These are phyloP conservation scores for Knufia petricola DNA, from an alignment of 2,329 filamentous ascomycete genomes.

Conservation along the genomic window DNA sequence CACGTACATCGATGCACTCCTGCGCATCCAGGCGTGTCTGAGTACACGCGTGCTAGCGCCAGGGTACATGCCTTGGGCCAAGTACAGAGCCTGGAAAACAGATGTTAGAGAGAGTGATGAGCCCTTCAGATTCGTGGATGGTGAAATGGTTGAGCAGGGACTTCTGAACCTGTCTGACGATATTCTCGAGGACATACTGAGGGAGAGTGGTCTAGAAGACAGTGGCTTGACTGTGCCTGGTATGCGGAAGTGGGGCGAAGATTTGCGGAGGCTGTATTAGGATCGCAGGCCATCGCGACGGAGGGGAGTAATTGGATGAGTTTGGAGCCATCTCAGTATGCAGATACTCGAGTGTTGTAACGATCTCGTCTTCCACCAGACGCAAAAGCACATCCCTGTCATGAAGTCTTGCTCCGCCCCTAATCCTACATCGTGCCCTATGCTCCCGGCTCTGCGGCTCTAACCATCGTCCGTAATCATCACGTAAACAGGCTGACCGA, in stretches of 20 bases:
- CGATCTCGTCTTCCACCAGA: too few relatives aligned
- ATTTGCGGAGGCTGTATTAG: slow-evolving; percentile 22
- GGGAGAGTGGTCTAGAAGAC: slow-evolving; percentile 26
- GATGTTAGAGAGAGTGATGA: slow-evolving; percentile 60
- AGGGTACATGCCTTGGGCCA: slow-evolving; percentile 65
- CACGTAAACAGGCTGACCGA: too few relatives aligned
- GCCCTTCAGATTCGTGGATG: slow-evolving; percentile 82
- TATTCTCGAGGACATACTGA: slow-evolving; percentile 45
- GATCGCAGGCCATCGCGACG: too few relatives aligned
- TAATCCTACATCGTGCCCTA: too few relatives aligned
- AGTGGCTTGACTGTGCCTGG: slow-evolving; percentile 14
- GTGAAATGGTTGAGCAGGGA: slow-evolving; percentile 68
- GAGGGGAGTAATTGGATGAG: too few relatives aligned
- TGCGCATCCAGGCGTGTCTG: slow-evolving; percentile 67
- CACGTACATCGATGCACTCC: slow-evolving; percentile 64
- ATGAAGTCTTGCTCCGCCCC: too few relatives aligned
- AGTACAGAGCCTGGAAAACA: slow-evolving; percentile 74
- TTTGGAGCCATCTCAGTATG: too few relatives aligned
- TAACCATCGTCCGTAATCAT: too few relatives aligned
- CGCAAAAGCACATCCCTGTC: too few relatives aligned
- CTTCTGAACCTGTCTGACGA: slow-evolving; percentile 64
- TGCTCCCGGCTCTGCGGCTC: too few relatives aligned
- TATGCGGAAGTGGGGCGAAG: slow-evolving; percentile 19
- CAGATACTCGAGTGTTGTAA: too few relatives aligned
- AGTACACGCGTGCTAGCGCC: slow-evolving; percentile 56